Conservation (phyloP, 495 filamentous ascomycete genomes). For the Amorphotheca resinae region DNA sequence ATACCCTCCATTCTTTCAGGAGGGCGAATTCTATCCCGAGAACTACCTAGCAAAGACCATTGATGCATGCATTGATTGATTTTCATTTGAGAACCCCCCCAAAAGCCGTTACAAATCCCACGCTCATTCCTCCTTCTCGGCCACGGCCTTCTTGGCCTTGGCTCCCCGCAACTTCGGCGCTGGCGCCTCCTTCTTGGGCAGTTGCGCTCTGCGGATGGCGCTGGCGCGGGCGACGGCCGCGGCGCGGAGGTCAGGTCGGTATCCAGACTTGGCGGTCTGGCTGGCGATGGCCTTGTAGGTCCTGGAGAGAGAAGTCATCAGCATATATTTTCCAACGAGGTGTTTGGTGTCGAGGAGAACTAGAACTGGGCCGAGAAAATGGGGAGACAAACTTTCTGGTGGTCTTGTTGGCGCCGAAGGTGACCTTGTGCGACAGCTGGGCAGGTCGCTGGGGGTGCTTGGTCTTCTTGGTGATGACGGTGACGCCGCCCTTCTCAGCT, state of each 20-base stretch:
- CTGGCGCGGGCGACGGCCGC: slow-evolving; percentile 80
- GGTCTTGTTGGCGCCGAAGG: slow-evolving; percentile 54
- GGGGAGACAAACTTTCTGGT: slow-evolving; percentile 61
- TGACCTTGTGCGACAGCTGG: slow-evolving; percentile 46
- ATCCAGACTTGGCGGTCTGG: slow-evolving; percentile 65
- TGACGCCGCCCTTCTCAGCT: slow-evolving; percentile 55
- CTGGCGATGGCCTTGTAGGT: slow-evolving; percentile 77
- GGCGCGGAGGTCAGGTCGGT: slow-evolving; percentile 77
- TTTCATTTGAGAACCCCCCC: no score
- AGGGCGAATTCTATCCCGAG: no score
- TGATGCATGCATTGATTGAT: no score
- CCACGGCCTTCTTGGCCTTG: slow-evolving; percentile 64
- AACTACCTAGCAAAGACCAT: no score
- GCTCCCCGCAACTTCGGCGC: slow-evolving; percentile 64
- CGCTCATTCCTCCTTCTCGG: slow-evolving; percentile 20
- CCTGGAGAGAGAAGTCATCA: slow-evolving; percentile 47
- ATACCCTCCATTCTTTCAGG: no score
- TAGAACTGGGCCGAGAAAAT: no score
- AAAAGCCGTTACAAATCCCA: no score
- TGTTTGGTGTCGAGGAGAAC: no score
- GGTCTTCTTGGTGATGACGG: slow-evolving; percentile 73
- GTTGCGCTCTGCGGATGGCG: slow-evolving; percentile 70
- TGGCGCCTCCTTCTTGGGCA: slow-evolving; percentile 60
- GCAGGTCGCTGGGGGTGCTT: slow-evolving; percentile 57
- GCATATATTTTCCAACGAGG: slow-evolving; percentile 13